A percentile compares a stretch with the other conserved stretches of the same genome.
Conservation (phyloP, 2,329 filamentous ascomycete genomes). For the Aspergillus pseudoterreus region DNA sequence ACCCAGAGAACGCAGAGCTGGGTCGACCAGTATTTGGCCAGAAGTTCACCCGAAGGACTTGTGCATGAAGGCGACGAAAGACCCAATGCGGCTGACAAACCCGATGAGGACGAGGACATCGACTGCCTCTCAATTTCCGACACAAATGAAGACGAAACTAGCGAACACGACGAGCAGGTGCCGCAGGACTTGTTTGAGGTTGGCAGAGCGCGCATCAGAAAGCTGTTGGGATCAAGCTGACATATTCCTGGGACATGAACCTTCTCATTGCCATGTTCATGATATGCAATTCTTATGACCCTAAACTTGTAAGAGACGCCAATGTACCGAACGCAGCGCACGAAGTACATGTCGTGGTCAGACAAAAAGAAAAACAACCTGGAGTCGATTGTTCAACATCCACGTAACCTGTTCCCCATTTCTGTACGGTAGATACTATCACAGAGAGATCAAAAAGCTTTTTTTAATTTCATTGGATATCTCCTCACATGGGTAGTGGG, state of each 20-base stretch:
- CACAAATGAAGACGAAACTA: too few species aligned
- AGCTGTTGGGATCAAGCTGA: neutral
- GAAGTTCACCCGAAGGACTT: neutral
- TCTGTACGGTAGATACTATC: constrained; percentile 18
- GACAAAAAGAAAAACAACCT: too few species aligned
- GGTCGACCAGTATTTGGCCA: neutral
- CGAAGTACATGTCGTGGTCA: too few species aligned
- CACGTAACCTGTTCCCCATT: neutral
- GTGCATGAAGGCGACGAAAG: neutral
- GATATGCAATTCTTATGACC: too few species aligned
- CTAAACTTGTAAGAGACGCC: too few species aligned
- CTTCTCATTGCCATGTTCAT: too few species aligned
- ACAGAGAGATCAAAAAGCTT: constrained; percentile 33
- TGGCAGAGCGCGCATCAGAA: neutral
- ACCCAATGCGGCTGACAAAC: too few species aligned
- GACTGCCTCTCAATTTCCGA: neutral
- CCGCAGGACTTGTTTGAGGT: neutral
- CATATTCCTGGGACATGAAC: too few species aligned
- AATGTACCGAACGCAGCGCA: too few species aligned
- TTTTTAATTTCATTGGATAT: constrained; percentile 40
- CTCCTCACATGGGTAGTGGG: constrained; percentile 40
- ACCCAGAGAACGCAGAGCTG: neutral
- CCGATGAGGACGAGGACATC: neutral
- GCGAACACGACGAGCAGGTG: too few species aligned
- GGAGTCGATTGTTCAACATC: too few species aligned